Conservation (phyloP, 2,329 filamentous ascomycete genomes). For the Capronia coronata region DNA sequence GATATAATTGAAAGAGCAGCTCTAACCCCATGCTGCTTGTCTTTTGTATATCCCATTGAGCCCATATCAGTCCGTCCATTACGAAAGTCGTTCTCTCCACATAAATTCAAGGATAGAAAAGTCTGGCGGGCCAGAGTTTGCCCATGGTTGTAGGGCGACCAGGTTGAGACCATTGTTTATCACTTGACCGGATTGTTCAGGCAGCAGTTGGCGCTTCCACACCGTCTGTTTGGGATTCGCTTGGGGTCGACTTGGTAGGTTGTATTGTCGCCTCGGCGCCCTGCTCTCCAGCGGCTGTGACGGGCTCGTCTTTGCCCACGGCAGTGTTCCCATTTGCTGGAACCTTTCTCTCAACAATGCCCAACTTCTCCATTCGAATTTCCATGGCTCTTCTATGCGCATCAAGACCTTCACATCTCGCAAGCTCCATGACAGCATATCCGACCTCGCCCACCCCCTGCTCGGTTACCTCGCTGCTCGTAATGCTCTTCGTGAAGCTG, state of each 20-base stretch:
- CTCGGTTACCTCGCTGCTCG: conserved; percentile 79
- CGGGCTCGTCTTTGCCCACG: neutral
- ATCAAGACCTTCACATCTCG: conserved; percentile 88
- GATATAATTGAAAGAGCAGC: too few relatives aligned
- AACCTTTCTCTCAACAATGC: conserved; percentile 13
- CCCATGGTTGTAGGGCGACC: too few relatives aligned
- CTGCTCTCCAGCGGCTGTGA: neutral
- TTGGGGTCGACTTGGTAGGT: neutral
- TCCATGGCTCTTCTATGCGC: conserved; percentile 74
- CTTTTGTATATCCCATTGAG: too few relatives aligned
- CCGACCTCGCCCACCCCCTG: conserved; percentile 82
- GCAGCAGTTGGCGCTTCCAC: neutral
- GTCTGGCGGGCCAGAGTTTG: too few relatives aligned
- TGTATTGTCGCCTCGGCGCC: neutral
- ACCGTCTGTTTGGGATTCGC: neutral
- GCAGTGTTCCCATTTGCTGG: neutral
- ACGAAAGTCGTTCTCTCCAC: too few relatives aligned
- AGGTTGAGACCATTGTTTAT: too few relatives aligned
- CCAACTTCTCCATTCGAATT: conserved; percentile 49
- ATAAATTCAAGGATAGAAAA: too few relatives aligned
- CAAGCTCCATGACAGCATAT: conserved; percentile 85
- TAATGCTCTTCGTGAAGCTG: conserved; percentile 97
- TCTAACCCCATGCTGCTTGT: too few relatives aligned
- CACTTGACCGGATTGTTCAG: neutral
- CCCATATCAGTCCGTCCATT: too few relatives aligned